phyloP scores from a whole-genome alignment of 345 rosid species.

The Odontarrhena argentea region DNA sequence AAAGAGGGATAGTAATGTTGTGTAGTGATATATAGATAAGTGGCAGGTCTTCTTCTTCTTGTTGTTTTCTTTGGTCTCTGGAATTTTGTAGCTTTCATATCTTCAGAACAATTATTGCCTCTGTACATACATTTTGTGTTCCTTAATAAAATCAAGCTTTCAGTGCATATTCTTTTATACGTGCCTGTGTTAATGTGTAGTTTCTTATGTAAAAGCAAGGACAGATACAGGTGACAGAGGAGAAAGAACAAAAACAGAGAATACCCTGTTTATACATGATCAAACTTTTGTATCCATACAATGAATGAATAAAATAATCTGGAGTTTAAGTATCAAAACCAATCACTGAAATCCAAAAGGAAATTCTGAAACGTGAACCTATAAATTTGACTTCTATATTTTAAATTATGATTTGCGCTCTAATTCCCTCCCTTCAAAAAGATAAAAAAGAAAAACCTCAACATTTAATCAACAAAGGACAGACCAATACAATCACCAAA shows the following conservation, averaged over 20 bases:
- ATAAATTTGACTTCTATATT: constrained; percentile 6
- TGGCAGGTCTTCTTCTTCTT: constrained; percentile 31
- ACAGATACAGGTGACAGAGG: no score
- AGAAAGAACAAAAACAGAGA: neutral
- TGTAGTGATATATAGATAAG: constrained; percentile 45
- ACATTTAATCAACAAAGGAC: neutral
- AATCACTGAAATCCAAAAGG: neutral
- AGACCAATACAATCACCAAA: constrained; percentile 2
- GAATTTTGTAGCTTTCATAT: constrained; percentile 49
- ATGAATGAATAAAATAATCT: neutral
- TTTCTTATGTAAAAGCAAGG: neutral
- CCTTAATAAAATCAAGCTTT: constrained; percentile 61
- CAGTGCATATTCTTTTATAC: constrained; percentile 4
- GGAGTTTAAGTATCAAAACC: neutral
- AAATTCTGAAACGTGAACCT: neutral
- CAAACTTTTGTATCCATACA: neutral
- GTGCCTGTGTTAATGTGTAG: neutral
- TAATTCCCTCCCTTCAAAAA: neutral
- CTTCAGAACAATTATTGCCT: constrained; percentile 60
- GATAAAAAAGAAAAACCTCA: neutral
- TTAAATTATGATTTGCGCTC: constrained; percentile 4
- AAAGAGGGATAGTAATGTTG: constrained; percentile 51
- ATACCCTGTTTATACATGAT: neutral
- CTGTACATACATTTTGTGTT: constrained; percentile 81
- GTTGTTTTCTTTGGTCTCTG: constrained; percentile 15